phyloP scores from a whole-genome alignment of 169 alveolate species.

The Cryptosporidium sp. region DNA sequence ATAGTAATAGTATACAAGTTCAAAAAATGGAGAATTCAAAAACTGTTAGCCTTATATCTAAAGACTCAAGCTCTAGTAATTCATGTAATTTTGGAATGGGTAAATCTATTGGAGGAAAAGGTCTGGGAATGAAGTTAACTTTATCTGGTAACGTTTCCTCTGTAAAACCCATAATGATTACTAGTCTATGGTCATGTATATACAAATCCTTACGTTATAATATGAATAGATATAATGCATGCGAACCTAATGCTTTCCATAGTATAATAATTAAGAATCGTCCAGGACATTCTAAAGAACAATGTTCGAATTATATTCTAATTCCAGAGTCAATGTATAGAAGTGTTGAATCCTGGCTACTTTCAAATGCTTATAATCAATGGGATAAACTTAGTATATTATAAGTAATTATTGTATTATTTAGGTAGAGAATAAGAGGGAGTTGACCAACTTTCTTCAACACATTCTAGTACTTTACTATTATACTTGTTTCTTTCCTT shows the following conservation, averaged over 20 bases:
- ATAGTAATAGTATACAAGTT: background rate
- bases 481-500: slow-evolving; percentile 93
- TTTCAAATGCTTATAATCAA: slow-evolving; percentile 72
- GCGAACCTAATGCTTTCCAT: slow-evolving; percentile 53
- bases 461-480: slow-evolving; percentile 91
- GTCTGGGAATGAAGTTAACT: slow-evolving; percentile 7
- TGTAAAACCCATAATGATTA: slow-evolving; percentile 65
- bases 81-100: slow-evolving; percentile 34
- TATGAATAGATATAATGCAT: slow-evolving; percentile 41
- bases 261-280: background rate
- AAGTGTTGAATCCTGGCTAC: slow-evolving; percentile 63
- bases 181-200: slow-evolving; percentile 65
- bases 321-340: slow-evolving; percentile 69
- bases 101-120: slow-evolving; percentile 42
- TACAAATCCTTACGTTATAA: slow-evolving; percentile 49
- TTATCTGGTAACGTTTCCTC: slow-evolving; percentile 22
- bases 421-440: slow-evolving; percentile 34
- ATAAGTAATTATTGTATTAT: background rate
- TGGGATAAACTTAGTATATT: slow-evolving; percentile 49
- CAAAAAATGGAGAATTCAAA: background rate
- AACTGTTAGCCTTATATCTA: background rate
- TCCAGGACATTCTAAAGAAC: slow-evolving; percentile 15
- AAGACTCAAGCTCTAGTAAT: background rate
- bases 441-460: slow-evolving; percentile 81
- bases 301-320: slow-evolving; percentile 36